Evolutionary conservation across 352 stramenopile genomes (phyloP), one percentile per base, ranked within the genome.

Genomic region (Phytophthora macrochlamydospora): DNA sequence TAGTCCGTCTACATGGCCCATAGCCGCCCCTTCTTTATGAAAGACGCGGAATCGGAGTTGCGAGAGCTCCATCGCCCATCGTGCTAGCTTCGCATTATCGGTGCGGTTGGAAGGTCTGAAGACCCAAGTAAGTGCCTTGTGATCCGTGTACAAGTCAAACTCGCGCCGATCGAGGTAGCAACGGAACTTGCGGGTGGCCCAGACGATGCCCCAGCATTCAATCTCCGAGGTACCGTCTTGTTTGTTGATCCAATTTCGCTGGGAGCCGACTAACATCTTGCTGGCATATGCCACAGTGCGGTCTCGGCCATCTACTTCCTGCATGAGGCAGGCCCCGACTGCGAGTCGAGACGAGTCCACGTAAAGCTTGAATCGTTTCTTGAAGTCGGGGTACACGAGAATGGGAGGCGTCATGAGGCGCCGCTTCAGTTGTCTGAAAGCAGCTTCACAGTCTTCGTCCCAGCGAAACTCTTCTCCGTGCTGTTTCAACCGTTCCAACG

Each of bases 301-400:
- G 28, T 53, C 29, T 18, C 48, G 29, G 33, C 48, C 48, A 29
- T 53, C 30, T 29, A 37, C 48, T n/a, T n/a, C 24, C 14, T 53
- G 48, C 48, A 53, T 53, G 28, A 53, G 29, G 18, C 48, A 53
- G 11, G 48, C 48, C 38, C 28, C 29, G 7, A 53, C 48, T 11
- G 48, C 48, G 7, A 38, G 33, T 5, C 30, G 24, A 13, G 48
- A 53, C 4, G 48, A 53, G 28, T 53, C 48, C 18, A 53, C 48
- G 28, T 38, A 53, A 7, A 53, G 48, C n/a, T 38, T 35, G 48
- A 53, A 53, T 13, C 48, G n/a, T 13, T 53, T 53, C 28, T 53
- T 53, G 48, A 53, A 53, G 48, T 53, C 48, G 13, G 48, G 48
- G 48, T 53, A 53, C 11, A 53, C 30, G 6, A 53, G 48, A 33